These are phyloP conservation scores for Arthroderma sp. DNA, from an alignment of 2,329 filamentous ascomycete genomes.

Conservation along the genomic window DNA sequence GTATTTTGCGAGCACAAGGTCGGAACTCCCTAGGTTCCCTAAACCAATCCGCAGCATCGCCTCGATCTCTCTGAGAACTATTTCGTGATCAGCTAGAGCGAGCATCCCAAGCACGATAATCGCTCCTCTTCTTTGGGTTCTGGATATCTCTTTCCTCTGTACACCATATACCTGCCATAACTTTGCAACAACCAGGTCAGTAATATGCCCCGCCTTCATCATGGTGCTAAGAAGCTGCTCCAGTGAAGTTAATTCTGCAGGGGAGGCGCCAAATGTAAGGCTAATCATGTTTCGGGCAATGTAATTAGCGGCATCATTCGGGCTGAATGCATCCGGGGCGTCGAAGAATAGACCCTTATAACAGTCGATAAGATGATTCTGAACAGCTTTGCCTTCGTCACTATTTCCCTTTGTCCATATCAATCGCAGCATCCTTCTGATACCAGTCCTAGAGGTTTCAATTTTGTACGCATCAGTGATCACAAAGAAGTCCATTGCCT, in stretches of 20 bases:
- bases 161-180: constrained; percentile 97
- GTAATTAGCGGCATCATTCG: constrained; percentile 87
- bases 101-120: constrained; percentile 98
- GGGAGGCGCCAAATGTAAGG: constrained; percentile 86
- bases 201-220: constrained; percentile 86
- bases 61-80: constrained; percentile 90
- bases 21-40: constrained; percentile 62
- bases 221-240: constrained; percentile 93
- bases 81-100: constrained; percentile 78
- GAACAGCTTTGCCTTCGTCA: constrained; percentile 95
- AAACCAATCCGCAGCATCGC: constrained; percentile 84
- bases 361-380: constrained; percentile 90
- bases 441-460: constrained; percentile 81
- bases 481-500: constrained; percentile 97
- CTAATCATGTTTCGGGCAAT: constrained; percentile 98
- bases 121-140: constrained; percentile 74
- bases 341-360: constrained; percentile 95
- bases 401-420: constrained; percentile 99
- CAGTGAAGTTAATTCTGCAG: constrained; percentile 85
- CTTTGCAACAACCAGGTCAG: constrained; percentile 75
- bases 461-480: constrained; percentile 93
- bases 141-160: constrained; percentile 84
- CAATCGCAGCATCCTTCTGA: constrained; percentile 84
- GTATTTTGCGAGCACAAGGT: constrained; percentile 83
- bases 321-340: constrained; percentile 72